These are phyloP conservation scores for Areca catechu DNA, from an alignment of 176 grass and related monocot genomes.

Conservation along the genomic window DNA sequence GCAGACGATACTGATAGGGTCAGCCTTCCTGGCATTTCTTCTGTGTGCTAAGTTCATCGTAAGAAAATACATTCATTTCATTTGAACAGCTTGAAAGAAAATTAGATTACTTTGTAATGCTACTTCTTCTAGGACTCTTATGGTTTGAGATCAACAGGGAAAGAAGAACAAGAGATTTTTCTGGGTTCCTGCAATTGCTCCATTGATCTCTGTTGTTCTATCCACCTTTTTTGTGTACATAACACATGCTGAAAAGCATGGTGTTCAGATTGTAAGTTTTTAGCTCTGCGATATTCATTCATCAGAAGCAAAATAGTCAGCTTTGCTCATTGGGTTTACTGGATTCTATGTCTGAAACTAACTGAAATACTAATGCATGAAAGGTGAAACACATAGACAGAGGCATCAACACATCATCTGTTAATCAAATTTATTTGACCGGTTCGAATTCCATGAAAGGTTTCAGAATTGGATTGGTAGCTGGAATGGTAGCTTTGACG, in stretches of 20 bases:
- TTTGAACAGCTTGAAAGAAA: too few relatives aligned
- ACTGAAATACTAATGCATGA: slow-evolving; percentile 12
- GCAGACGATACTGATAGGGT: slow-evolving; percentile 68
- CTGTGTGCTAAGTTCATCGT: slow-evolving; percentile 66
- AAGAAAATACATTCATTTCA: slow-evolving; percentile 20
- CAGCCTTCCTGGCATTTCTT: slow-evolving; percentile 63
- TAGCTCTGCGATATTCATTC: background rate
- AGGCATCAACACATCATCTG: slow-evolving; percentile 76
- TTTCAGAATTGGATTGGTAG: slow-evolving; percentile 51
- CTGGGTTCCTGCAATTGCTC: slow-evolving; percentile 79
- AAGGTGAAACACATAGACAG: slow-evolving; percentile 67
- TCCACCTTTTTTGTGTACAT: slow-evolving; percentile 80
- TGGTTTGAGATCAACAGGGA: slow-evolving; percentile 32
- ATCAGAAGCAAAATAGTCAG: too few relatives aligned
- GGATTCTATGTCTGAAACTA: too few relatives aligned
- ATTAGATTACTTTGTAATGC: too few relatives aligned
- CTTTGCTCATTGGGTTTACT: too few relatives aligned
- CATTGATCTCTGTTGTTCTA: slow-evolving; percentile 67
- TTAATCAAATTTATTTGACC: slow-evolving; percentile 42
- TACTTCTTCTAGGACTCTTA: background rate
- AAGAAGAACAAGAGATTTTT: slow-evolving; percentile 73
- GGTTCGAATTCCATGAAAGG: slow-evolving; percentile 50
- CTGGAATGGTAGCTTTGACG: slow-evolving; percentile 78
- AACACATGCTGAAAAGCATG: slow-evolving; percentile 77
- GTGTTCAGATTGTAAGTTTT: slow-evolving; percentile 70